Evolutionary conservation across 306 rosid genomes (phyloP), one percentile per base, ranked within the genome.

Genomic region (Vicia villosa): DNA sequence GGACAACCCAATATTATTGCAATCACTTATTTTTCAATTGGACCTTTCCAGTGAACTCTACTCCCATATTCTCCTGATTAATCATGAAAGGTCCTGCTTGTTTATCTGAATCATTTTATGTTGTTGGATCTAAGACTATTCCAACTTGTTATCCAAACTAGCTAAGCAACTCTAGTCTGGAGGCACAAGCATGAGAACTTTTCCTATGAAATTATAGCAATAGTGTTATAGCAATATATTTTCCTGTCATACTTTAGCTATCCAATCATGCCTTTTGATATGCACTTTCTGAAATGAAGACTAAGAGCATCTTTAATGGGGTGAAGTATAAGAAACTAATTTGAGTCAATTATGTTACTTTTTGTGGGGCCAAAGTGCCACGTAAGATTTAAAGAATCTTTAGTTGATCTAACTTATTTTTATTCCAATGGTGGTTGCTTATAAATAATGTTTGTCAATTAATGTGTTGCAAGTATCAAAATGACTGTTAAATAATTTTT

Each of bases 201-300:
- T 42, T 13, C n/a, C 46, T 3, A 42, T 42, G 16, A 42, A 13
- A 12, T 42, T 16, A 42, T 42, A 12, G 5, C 15, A 41, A 10
- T 41, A 41, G 13, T 42, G 16, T 42, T 42, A 13, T 13, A 12
- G 8, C 49, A 43, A 43, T 43, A 13, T 12, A 43, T 13, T 43
- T 43, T 34, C 38, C 8, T 43, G 17, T 43, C 49, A 4, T 43
- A 43, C 49, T 13, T 43, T 43, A 43, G 17, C 14, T 43, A 43
- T 43, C 49, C 49, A 4, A 6, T 46, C 20, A 15, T 19, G 8
- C 16, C 15, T 43, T 43, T 66, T 47, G n/a, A 14, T 19, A 30
- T 38, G 37, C 63, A 41, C 66, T 69, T 34, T 66, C 40, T 79
- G 58, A 60, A 22, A 57, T 59, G 73, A 71, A 92, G 97, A 81